Evolutionary conservation across 352 stramenopile species (phyloP).

Genomic region (Pythium coloratum): DNA sequence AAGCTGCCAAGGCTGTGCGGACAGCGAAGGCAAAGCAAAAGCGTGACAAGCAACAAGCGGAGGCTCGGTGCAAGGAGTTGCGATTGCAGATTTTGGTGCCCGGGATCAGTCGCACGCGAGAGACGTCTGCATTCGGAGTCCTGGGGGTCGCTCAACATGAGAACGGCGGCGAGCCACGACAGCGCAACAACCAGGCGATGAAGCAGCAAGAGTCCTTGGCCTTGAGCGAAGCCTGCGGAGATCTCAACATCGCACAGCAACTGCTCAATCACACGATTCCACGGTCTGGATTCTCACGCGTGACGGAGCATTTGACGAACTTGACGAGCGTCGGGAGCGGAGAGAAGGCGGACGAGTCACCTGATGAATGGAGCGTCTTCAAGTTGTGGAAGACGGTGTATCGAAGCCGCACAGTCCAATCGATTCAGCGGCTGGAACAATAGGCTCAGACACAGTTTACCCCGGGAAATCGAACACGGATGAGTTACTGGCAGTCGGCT

Average conservation of each 20-base stretch:
- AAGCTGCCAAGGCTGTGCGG: constrained; percentile 1
- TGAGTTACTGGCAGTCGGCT: constrained; percentile 9
- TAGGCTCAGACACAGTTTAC: constrained; percentile 55
- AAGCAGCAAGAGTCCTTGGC: constrained; percentile 44
- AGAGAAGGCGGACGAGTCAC: background rate
- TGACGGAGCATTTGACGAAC: constrained; percentile 50
- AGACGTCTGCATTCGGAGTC: background rate
- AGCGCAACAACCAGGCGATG: background rate
- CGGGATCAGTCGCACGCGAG: constrained; percentile 1
- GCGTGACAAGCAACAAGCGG: constrained; percentile 36
- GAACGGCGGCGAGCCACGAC: background rate
- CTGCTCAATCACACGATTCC: constrained; percentile 33
- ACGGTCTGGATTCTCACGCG: constrained; percentile 20
- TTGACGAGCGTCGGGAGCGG: constrained; percentile 7
- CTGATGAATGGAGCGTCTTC: constrained; percentile 44
- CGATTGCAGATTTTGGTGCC: constrained; percentile 50
- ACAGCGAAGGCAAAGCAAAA: constrained; percentile 28
- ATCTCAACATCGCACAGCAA: constrained; percentile 38
- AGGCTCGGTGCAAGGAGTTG: constrained; percentile 33
- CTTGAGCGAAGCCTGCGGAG: constrained; percentile 53
- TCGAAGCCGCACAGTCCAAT: constrained; percentile 44
- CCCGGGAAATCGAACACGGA: constrained; percentile 53
- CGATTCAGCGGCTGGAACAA: constrained; percentile 29
- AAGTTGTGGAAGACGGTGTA: constrained; percentile 66
- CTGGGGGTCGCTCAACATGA: background rate